A percentile compares a stretch with the other conserved stretches of the same genome.
These are phyloP conservation scores for Trypanosoma boissoni DNA, from an alignment of 208 protist species.

Conservation along the genomic window DNA sequence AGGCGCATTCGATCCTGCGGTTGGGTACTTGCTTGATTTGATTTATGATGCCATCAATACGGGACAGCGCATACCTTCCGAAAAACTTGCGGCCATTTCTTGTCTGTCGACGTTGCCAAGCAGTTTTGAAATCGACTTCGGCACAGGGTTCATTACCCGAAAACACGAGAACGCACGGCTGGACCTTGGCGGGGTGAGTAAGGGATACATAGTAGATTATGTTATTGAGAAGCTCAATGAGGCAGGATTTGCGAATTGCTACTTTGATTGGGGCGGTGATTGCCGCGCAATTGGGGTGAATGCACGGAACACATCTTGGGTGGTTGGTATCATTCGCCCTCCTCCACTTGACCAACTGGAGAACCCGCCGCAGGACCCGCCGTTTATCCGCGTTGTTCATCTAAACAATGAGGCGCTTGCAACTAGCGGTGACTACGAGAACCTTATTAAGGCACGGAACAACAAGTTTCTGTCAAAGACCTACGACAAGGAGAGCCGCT, in stretches of 20 bases:
- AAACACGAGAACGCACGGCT: constrained; percentile 47
- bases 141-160: constrained; percentile 36
- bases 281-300: constrained; percentile 47
- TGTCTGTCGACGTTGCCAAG: constrained; percentile 37
- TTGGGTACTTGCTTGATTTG: constrained; percentile 26
- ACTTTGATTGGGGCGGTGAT: constrained; percentile 73
- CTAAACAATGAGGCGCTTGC: constrained; percentile 62
- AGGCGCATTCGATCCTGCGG: constrained; percentile 51
- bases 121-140: constrained; percentile 49
- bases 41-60: constrained; percentile 31
- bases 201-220: constrained; percentile 62
- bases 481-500: constrained; percentile 27
- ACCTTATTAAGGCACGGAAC: constrained; percentile 42
- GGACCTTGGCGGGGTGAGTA: constrained; percentile 58
- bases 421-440: constrained; percentile 68
- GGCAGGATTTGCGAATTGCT: constrained; percentile 37
- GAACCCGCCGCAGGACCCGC: constrained; percentile 17
- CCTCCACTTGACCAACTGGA: constrained; percentile 41
- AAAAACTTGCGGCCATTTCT: constrained; percentile 25
- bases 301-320: constrained; percentile 30
- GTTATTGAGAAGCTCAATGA: constrained; percentile 42
- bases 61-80: constrained; percentile 26
- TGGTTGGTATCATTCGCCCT: constrained; percentile 51
- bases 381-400: constrained; percentile 47
- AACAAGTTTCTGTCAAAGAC: constrained; percentile 43